These are phyloP conservation scores for Penstemon eatonii DNA, from an alignment of 257 asterid genomes.

Conservation along the genomic window DNA sequence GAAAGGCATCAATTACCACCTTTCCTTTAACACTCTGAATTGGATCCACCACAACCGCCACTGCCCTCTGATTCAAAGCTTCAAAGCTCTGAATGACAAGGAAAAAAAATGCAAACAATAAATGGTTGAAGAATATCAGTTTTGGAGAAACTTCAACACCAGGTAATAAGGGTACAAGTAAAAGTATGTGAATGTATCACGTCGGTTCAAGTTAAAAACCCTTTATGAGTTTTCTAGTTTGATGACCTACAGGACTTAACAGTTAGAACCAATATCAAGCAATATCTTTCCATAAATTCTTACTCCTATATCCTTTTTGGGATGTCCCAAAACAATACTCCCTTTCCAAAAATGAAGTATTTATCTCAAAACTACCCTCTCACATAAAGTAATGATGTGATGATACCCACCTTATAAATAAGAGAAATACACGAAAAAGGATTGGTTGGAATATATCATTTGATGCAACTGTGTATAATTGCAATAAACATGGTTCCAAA, in stretches of 20 bases:
- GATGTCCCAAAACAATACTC: too few species aligned
- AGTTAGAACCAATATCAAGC: neutral
- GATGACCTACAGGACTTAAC: neutral
- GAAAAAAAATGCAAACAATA: constrained; percentile 2
- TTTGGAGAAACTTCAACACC: neutral
- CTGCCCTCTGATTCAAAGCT: constrained; percentile 96
- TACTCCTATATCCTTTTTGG: too few species aligned
- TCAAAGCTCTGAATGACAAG: constrained; percentile 79
- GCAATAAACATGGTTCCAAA: too few species aligned
- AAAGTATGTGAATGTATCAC: neutral
- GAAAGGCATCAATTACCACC: constrained; percentile 99
- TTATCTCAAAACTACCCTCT: too few species aligned
- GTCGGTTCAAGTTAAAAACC: neutral
- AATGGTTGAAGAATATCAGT: constrained; percentile 8
- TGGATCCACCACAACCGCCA: constrained; percentile 98
- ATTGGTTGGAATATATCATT: too few species aligned
- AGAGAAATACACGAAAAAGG: too few species aligned
- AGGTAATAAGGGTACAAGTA: neutral
- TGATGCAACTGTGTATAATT: too few species aligned
- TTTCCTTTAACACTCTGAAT: constrained; percentile 98
- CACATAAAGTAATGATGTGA: too few species aligned
- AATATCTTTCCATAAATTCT: neutral
- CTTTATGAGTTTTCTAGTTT: neutral
- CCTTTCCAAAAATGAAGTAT: too few species aligned
- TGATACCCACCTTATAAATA: neutral